Evolutionary conservation across 768 basidiomycete species (phyloP).

Genomic region (Suillus clintonianus): DNA sequence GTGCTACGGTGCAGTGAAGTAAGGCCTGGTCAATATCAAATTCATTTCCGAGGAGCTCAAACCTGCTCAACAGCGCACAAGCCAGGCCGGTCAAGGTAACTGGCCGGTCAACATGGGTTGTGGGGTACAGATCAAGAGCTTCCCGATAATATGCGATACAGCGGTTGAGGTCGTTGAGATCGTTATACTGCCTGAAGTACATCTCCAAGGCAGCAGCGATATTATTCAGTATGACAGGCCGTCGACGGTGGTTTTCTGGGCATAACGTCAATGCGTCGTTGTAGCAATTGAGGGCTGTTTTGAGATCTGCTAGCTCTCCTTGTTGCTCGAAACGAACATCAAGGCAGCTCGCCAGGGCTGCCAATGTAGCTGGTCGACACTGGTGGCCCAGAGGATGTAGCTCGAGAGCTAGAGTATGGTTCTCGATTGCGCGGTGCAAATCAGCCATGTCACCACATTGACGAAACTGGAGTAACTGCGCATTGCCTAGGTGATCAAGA

Average conservation of each 20-base stretch:
- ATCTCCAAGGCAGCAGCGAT: constrained; percentile 16
- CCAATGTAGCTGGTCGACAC: constrained; percentile 17
- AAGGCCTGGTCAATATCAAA: constrained; percentile 28
- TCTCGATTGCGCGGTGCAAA: constrained; percentile 30
- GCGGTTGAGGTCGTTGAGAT: constrained; percentile 22
- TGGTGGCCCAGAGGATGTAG: constrained; percentile 13
- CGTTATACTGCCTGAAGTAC: constrained; percentile 20
- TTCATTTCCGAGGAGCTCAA: constrained; percentile 25
- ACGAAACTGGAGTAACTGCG: constrained; percentile 21
- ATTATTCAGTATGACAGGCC: constrained; percentile 14
- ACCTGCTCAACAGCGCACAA: constrained; percentile 24
- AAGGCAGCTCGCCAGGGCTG: constrained; percentile 24
- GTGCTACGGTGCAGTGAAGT: constrained; percentile 16
- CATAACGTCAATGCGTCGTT: constrained; percentile 24
- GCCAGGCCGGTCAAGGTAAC: constrained; percentile 17
- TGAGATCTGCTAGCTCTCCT: constrained; percentile 26
- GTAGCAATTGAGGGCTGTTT: constrained; percentile 25
- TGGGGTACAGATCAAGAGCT: constrained; percentile 22
- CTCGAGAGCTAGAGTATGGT: constrained; percentile 21
- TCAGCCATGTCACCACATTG: constrained; percentile 14
- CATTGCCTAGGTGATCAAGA: constrained; percentile 23
- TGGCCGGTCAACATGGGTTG: constrained; percentile 16
- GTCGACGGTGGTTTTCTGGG: constrained; percentile 16
- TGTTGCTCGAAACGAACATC: constrained; percentile 27
- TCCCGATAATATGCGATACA: constrained; percentile 28